Conservation (phyloP, 192 early-diverging fungal species). For the Cladochytrium replicatum region DNA sequence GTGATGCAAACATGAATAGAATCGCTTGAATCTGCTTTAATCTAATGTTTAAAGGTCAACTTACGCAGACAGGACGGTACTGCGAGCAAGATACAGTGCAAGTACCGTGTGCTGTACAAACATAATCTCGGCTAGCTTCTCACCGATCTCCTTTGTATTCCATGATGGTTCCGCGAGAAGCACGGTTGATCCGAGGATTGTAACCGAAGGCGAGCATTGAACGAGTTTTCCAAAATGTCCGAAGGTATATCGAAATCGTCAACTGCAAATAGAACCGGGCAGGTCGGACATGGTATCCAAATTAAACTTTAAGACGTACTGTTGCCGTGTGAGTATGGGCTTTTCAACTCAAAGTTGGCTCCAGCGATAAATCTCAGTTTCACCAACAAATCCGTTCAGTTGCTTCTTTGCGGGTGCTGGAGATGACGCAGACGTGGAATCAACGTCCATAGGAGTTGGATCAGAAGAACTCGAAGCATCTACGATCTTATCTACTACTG, state of each 20-base stretch:
- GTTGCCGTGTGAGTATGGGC: slow-evolving; percentile 76
- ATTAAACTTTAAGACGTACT: slow-evolving; percentile 30
- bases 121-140: slow-evolving; percentile 82
- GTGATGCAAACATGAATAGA: slow-evolving; percentile 47
- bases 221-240: slow-evolving; percentile 82
- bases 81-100: slow-evolving; percentile 88
- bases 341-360: slow-evolving; percentile 69
- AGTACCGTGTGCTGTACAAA: slow-evolving; percentile 90
- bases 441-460: slow-evolving; percentile 14
- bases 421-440: neutral
- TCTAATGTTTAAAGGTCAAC: too few species aligned
- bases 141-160: slow-evolving; percentile 72
- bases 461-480: slow-evolving; percentile 24
- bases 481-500: too few species aligned
- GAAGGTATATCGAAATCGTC: slow-evolving; percentile 91
- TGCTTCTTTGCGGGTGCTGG: slow-evolving; percentile 15
- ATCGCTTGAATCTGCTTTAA: too few species aligned
- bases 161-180: slow-evolving; percentile 87
- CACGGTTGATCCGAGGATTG: slow-evolving; percentile 76
- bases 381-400: slow-evolving; percentile 32
- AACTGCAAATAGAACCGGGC: too few species aligned
- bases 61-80: slow-evolving; percentile 84
- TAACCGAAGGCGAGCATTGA: slow-evolving; percentile 57
- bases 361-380: slow-evolving; percentile 42
- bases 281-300: neutral